A percentile compares a stretch with the other conserved stretches of the same genome.
Conservation (phyloP, 345 rosid species). For the Triadica sebifera region DNA sequence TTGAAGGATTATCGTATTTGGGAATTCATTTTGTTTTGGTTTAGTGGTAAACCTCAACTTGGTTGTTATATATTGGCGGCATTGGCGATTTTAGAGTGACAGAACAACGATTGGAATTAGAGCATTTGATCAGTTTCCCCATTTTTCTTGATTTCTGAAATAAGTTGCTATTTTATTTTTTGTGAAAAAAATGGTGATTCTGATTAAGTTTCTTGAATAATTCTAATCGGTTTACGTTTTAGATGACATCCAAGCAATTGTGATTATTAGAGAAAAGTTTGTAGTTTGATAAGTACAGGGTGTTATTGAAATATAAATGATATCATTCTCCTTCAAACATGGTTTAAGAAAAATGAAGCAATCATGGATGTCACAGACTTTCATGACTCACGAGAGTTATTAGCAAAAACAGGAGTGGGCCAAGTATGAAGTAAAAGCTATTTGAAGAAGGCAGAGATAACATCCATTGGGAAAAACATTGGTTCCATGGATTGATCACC, state of each 20-base stretch:
- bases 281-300: background rate
- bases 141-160: background rate
- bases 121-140: background rate
- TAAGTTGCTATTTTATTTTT: background rate
- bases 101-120: background rate
- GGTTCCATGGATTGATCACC: background rate
- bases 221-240: background rate
- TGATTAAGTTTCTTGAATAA: background rate
- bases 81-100: background rate
- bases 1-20: background rate
- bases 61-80: background rate
- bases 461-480: background rate
- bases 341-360: background rate
- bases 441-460: background rate
- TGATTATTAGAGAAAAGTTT: background rate
- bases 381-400: background rate
- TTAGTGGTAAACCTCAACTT: background rate
- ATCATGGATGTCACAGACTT: background rate
- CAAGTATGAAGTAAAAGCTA: background rate
- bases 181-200: background rate
- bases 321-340: background rate
- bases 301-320: background rate
- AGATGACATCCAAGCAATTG: background rate
- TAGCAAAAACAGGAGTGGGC: background rate
- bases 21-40: background rate